Base-by-base conservation (phyloP, 2,329 filamentous ascomycete species). In the Talaromyces islandicus region DNA sequence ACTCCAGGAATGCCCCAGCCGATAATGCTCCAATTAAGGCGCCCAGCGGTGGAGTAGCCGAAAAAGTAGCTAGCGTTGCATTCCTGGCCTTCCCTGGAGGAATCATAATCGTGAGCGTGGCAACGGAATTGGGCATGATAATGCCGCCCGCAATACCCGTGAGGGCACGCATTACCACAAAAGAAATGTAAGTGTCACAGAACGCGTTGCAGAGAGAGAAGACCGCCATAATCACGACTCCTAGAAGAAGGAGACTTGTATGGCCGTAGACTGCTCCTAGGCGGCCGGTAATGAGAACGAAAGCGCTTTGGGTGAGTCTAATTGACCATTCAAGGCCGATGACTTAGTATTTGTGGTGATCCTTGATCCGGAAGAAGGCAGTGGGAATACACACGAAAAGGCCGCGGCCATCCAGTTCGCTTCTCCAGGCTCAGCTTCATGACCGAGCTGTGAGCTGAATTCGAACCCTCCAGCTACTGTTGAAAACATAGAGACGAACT, bases 201-300 rank as follows among this genome's bases (percentile, higher is more conserved):
- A 82, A 82, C 0, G 82, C 84, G 3, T 75, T 77, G 1, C 82
- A 62, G 12, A 84, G 67, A 1, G 80, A 80, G 78, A 82, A 86
- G 5, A 81, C 43, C 0, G 79, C 75, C 38, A 83, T 83, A 83
- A 83, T 87, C 12, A 74, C 59, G 30, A 83, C 81, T 1, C 85
- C 85, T 56, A 75, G 64, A 11, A 86, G 64, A 48, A 87, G 80
- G 32, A 85, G 69, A 3, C 70, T 75, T 67, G 83, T 83, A 69
- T 85, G 80, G 0, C 85, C 85, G 60, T 82, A 84, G 0, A 83
- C 70, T 46, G 85, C 82, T 2, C 85, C 84, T 5, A 87, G 68
- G 0, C 85, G 78, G 2, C 83, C 83, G 3, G 79, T 80, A 1
- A 84, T 73, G 2, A 88, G 74, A 32, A 87, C 81, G 65, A 86